Evolutionary conservation across 2,329 filamentous ascomycete species (phyloP), one percentile per base, ranked within the genome.

Genomic region (Aspergillus hiratsukae): DNA sequence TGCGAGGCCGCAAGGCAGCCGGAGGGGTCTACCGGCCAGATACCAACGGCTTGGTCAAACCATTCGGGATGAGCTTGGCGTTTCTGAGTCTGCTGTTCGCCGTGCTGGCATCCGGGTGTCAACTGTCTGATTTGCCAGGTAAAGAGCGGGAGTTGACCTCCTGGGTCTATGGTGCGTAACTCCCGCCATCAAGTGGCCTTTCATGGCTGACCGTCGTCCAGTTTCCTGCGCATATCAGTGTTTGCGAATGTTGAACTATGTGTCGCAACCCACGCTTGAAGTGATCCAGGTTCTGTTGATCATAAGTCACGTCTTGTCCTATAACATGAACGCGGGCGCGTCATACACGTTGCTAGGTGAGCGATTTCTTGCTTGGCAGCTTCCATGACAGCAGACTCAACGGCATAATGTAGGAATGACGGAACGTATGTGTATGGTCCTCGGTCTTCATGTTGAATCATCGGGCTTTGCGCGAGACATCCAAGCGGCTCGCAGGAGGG

Each of bases 141-240:
- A 83, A 81, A 61, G 81, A 86, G 64, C 75, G 83, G 54, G 83
- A 86, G 66, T 69, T 86, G 66, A 85, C 83, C 14, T 86, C 84
- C 27, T 84, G 85, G 69, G 82, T 86, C 55, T 86, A 85, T 66
- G 77, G 80, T 82, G 67, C 58, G 79, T 70, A 9, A 17, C 54
- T 48, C n/a, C 45, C 7, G n/a, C 40, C 19, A 6, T 40, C 19
- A 46, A 52, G 31, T 46, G 9, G n/a, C 31, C 29, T 10, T 58
- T 62, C 48, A 58, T 49, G 27, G 48, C 68, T 70, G 61, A 73
- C 60, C 49, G 48, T 31, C 28, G 35, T 51, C 56, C 49, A 81
- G 81, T 86, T 9, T 87, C 84, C 65, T 87, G 84, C 70, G 81
- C 82, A 53, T 86, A 86, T 63, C 84, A 87, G 67, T 86, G 83